Base-by-base conservation (phyloP, 371 early-diverging fungal genomes). In the Nematocida sp. region DNA sequence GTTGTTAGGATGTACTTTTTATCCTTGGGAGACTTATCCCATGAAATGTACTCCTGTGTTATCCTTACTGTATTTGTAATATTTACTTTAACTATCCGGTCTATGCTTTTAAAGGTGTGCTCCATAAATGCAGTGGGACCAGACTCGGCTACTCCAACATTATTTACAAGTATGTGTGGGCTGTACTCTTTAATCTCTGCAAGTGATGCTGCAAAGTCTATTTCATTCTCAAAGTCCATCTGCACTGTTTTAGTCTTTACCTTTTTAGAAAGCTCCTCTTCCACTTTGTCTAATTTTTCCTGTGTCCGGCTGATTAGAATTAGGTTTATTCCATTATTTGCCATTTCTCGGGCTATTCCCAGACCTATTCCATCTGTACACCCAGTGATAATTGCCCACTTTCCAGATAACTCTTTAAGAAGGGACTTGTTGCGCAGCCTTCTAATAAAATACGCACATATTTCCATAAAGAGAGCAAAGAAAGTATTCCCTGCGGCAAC, bases 331-430 rank as follows among this genome's bases (percentile, higher is more conserved):
- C 90, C 90, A 45, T 90, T 89, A 70, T 90, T 87, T 62, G 95
- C 95, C 47, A 96, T 89, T 86, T 94, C 93, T 66, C 89, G 84
- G 23, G 95, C 94, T 73, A 95, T 93, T 83, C 93, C 95, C 83
- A 91, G 92, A 52, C 97, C 97, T 86, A 96, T 94, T 62, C 95
- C 97, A 88, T 95, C 96, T 9, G 95, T 92, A 20, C 95, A 94
- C 70, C 97, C 98, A 62, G 97, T 97, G 58, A 97, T 89, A 66
- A 96, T 44, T 3, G 45, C 80, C 84, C 84, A 83, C 50, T 62
- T 72, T 33, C 73, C 82, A 15, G 66, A 7, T n/a, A 72, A 4
- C 46, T 39, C 45, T 58, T 71, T 66, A 20, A 70, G 46, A 18
- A 83, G 4, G 1, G n/a, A 23, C 33, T 0, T 40, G 50, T 83